Percentiles rank a stretch among this genome's conserved stretches.
These are phyloP conservation scores for Yarrowia alimentaria DNA, from an alignment of 805 yeast species.

Conservation along the genomic window DNA sequence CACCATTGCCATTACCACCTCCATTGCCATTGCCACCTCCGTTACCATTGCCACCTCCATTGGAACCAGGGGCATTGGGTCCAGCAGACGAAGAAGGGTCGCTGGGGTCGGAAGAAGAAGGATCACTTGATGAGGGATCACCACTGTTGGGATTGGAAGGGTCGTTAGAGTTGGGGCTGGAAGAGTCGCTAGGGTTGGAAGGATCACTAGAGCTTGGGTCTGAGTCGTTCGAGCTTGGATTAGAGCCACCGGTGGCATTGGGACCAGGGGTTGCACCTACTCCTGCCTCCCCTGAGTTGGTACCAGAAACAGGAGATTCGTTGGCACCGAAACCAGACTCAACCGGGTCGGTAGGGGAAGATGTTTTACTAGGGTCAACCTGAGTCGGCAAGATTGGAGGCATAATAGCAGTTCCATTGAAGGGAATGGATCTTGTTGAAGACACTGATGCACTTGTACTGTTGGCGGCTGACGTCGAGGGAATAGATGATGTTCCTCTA, in stretches of 20 bases:
- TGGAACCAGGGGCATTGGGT: constrained; percentile 5
- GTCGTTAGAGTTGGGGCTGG: background rate
- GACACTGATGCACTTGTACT: background rate
- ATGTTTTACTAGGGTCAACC: too few relatives aligned
- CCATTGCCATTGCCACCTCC: background rate
- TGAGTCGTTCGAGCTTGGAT: too few relatives aligned
- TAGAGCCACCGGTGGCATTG: too few relatives aligned
- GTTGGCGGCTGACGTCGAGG: background rate
- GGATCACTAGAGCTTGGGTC: too few relatives aligned
- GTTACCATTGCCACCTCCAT: background rate
- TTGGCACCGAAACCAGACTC: background rate
- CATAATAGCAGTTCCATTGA: constrained; percentile 1
- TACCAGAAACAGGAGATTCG: background rate
- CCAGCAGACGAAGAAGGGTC: constrained; percentile 1
- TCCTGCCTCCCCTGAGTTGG: too few relatives aligned
- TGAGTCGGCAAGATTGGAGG: too few relatives aligned
- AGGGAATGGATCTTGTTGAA: constrained; percentile 16
- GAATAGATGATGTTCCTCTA: constrained; percentile 5
- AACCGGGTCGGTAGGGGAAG: background rate
- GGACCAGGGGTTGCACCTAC: too few relatives aligned
- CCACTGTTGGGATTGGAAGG: background rate
- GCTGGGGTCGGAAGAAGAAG: background rate
- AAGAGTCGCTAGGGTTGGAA: background rate
- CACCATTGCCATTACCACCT: constrained; percentile 1
- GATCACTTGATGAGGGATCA: too few relatives aligned